Evolutionary conservation across 225 moss, liverwort and hornwort species (phyloP), one percentile per base, ranked within the genome.

Genomic region (Climacium dendroides): DNA sequence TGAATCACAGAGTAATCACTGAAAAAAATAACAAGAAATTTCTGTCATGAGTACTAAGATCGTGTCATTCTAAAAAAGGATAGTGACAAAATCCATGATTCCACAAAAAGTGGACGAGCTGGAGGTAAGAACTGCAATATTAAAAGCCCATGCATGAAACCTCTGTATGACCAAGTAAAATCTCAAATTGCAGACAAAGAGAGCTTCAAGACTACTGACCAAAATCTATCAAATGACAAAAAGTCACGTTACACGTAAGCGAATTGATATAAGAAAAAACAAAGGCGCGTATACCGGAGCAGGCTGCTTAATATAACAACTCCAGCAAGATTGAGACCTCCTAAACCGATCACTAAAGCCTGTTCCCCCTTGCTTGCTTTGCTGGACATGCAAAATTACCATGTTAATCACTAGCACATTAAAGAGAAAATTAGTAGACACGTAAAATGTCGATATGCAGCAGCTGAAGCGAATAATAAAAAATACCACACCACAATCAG

Each of bases 311-410:
- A 89, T 74, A 99, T 92, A 85, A 97, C 91, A 85, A 99, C 92
- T 89, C 99, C 99, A 83, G 97, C 90, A 77, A 97, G 90, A 85
- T 99, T 99, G 70, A 99, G 86, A 74, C 90, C 96, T 67, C 99
- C 99, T 71, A 99, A 90, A 88, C 97, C 99, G 83, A 99, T 90
- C 62, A 92, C 92, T 87, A 92, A 74, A 87, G 95, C 96, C 87
- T 96, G 96, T 61, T 97, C 95, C 87, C 90, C 90, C 85, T 94
- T 95, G 84, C 85, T 97, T 79, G 96, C 92, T 88, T 96, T 94
- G 75, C 96, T 97, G 94, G 63, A 89, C 78, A 81, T 81, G 53
- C 32, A 86, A 81, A 77, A 48, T 50, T 8, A 63, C 58, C 57
- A 43, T 73, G 43, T 83, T 54, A 87, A 47, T 64, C 50, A 79